These are phyloP conservation scores for Falciphora oryzae DNA, from an alignment of 2,329 filamentous ascomycete genomes.

Conservation along the genomic window DNA sequence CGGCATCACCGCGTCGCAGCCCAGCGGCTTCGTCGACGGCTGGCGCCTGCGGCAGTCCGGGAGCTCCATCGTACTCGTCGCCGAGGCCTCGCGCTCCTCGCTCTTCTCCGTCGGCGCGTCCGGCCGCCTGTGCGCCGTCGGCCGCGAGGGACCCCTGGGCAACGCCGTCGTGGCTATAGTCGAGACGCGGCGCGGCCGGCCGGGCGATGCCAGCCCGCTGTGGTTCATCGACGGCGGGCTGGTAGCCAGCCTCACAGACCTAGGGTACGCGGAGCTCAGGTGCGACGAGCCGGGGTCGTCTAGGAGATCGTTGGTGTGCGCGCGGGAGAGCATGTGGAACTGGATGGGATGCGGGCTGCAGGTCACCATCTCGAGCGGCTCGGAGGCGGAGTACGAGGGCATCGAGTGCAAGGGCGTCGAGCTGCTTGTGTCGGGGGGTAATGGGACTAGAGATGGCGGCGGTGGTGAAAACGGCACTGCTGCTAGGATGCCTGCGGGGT, in stretches of 20 bases:
- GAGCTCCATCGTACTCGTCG: conserved; percentile 22
- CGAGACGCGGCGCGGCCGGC: conserved; percentile 12
- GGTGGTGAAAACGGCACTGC: neutral
- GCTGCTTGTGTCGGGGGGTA: neutral
- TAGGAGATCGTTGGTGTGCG: conserved; percentile 18
- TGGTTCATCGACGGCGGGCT: conserved; percentile 21
- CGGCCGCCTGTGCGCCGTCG: conserved; percentile 24
- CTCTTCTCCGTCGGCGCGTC: conserved; percentile 21
- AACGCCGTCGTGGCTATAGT: conserved; percentile 22
- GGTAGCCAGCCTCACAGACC: conserved; percentile 17
- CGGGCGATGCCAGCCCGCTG: conserved; percentile 18
- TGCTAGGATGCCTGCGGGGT: no score
- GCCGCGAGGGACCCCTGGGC: conserved; percentile 15
- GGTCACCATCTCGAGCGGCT: conserved; percentile 20
- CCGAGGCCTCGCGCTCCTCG: conserved; percentile 15
- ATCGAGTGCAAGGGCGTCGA: conserved; percentile 1
- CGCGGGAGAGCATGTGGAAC: conserved; percentile 16
- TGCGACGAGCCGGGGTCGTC: conserved; percentile 13
- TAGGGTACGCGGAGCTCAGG: conserved; percentile 20
- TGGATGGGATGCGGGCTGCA: conserved; percentile 27
- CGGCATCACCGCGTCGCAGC: conserved; percentile 21
- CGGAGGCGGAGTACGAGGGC: conserved; percentile 1
- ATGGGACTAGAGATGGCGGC: neutral
- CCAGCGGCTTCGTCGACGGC: conserved; percentile 23
- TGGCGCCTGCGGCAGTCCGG: conserved; percentile 26